Percentiles rank a stretch among this genome's conserved stretches.
These are phyloP conservation scores for Tetradesmus obliquus DNA, from an alignment of 139 green algal genomes.

Conservation along the genomic window DNA sequence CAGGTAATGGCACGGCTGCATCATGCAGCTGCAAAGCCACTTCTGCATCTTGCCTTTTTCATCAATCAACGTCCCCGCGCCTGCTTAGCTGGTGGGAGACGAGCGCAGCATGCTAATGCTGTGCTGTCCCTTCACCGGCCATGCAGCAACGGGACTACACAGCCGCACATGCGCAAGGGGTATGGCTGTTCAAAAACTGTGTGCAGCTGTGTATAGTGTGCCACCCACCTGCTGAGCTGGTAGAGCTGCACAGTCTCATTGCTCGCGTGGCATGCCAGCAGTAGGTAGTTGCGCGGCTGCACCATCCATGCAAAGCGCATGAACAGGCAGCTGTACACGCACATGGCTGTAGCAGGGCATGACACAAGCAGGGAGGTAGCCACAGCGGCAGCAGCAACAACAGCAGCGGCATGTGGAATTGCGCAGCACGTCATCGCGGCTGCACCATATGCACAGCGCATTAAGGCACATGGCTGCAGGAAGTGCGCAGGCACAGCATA, in stretches of 20 bases:
- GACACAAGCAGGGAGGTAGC: background rate
- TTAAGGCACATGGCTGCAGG: background rate
- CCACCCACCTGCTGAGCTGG: slow-evolving; percentile 59
- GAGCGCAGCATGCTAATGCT: too few species aligned
- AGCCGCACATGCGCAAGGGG: background rate
- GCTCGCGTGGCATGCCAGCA: slow-evolving; percentile 84
- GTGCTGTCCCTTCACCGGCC: too few species aligned
- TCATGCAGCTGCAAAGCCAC: slow-evolving; percentile 60
- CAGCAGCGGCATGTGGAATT: background rate
- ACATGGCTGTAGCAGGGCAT: slow-evolving; percentile 67
- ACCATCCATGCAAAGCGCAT: slow-evolving; percentile 92
- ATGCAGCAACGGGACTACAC: background rate
- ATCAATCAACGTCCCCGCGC: too few species aligned
- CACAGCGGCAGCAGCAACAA: background rate
- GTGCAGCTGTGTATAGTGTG: background rate
- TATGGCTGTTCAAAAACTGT: background rate
- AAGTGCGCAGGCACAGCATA: background rate
- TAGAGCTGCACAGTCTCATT: slow-evolving; percentile 85
- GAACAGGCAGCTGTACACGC: slow-evolving; percentile 86
- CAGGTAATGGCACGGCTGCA: slow-evolving; percentile 85
- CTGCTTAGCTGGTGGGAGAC: too few species aligned
- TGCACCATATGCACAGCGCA: background rate
- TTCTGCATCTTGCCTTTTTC: too few species aligned
- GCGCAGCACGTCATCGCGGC: background rate
- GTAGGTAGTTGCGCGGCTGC: slow-evolving; percentile 84